phyloP scores from a whole-genome alignment of 2,329 filamentous ascomycete species.

The Fusarium continuum region DNA sequence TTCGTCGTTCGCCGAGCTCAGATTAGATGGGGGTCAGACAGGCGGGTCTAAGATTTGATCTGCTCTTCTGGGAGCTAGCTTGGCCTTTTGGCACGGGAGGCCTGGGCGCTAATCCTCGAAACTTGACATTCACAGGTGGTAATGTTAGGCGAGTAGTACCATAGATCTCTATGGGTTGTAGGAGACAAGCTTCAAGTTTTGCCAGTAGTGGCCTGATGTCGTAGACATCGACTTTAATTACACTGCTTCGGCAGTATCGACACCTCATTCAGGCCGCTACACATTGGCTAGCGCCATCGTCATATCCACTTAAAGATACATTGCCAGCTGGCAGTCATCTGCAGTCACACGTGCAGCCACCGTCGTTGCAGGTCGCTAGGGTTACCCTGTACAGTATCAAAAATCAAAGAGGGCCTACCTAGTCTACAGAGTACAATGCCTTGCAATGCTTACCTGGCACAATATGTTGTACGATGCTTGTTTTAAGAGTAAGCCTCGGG shows the following conservation, averaged over 20 bases:
- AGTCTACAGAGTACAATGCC: not conserved
- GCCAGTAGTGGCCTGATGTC: constrained; percentile 16
- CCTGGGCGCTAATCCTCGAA: constrained; percentile 14
- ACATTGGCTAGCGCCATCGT: constrained; percentile 38
- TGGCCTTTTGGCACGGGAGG: not conserved
- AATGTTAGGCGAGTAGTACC: not conserved
- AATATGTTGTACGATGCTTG: not conserved
- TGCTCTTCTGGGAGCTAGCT: constrained; percentile 22
- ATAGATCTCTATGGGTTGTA: constrained; percentile 9
- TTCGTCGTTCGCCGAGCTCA: constrained; percentile 35
- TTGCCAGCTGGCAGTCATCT: constrained; percentile 46
- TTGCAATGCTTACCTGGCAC: not conserved
- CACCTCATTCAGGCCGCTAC: constrained; percentile 42
- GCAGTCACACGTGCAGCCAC: constrained; percentile 38
- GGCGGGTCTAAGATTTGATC: constrained; percentile 40
- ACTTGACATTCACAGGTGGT: not conserved
- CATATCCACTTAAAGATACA: constrained; percentile 33
- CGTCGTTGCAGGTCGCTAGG: not conserved
- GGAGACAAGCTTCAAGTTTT: constrained; percentile 24
- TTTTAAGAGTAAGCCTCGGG: not conserved
- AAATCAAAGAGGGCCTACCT: not conserved
- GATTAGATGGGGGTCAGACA: constrained; percentile 16
- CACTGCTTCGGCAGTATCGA: constrained; percentile 15
- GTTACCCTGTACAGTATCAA: constrained; percentile 30
- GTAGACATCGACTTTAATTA: constrained; percentile 24